Conservation (phyloP, 192 early-diverging fungal genomes). For the Backusella circina region DNA sequence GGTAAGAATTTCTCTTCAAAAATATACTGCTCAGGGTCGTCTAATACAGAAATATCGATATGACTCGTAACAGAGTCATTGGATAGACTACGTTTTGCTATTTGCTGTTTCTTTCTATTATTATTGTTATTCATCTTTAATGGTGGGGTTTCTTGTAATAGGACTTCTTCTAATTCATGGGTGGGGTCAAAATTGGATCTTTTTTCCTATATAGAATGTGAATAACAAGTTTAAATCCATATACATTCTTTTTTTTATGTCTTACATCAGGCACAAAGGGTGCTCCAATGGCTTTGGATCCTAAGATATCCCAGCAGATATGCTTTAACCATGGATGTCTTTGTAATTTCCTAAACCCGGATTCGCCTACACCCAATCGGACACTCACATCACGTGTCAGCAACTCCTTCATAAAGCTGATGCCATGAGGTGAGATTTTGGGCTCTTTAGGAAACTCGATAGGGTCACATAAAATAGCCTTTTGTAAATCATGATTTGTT, state of each 20-base stretch:
- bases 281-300: constrained; percentile 62
- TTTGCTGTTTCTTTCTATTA: constrained; percentile 31
- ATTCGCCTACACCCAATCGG: constrained; percentile 77
- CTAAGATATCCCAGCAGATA: constrained; percentile 76
- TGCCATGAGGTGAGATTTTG: constrained; percentile 43
- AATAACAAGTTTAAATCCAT: too few species aligned
- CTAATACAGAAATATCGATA: constrained; percentile 13
- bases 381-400: constrained; percentile 53
- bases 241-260: too few species aligned
- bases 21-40: constrained; percentile 54
- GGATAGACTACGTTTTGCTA: constrained; percentile 22
- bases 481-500: constrained; percentile 75
- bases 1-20: constrained; percentile 81
- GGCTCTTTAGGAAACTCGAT: constrained; percentile 62
- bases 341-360: constrained; percentile 67
- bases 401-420: constrained; percentile 45
- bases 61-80: constrained; percentile 29
- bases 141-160: constrained; percentile 90
- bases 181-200: constrained; percentile 94
- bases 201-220: constrained; percentile 58
- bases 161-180: constrained; percentile 94
- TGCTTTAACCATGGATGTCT: constrained; percentile 78
- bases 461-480: constrained; percentile 64
- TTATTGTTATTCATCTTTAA: constrained; percentile 71
- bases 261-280: constrained; percentile 86